Evolutionary conservation across 2,329 filamentous ascomycete species (phyloP), one percentile per base, ranked within the genome.

Genomic region (Colletotrichum viniferum): DNA sequence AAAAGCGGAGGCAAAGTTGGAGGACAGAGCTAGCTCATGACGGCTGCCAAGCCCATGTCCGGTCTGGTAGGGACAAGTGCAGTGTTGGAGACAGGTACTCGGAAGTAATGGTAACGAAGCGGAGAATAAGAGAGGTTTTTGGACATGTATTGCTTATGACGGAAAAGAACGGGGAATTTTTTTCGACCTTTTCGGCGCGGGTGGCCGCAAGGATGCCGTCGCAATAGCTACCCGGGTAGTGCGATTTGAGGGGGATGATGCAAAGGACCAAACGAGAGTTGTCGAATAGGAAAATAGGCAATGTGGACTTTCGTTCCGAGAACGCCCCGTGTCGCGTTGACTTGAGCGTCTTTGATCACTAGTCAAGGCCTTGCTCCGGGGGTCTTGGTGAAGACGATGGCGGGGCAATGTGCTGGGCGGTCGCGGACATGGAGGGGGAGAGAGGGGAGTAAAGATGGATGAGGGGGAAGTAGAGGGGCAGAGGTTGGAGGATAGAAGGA

Each of bases 1-100:
- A 75, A 73, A 72, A 75, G 73, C 69, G 73, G 56, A 75, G 70
- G 64, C 38, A 43, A 65, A 66, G 32, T 70, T 30, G 65, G 55
- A 56, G 60, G 38, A 28, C 24, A 61, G 32, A 76, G 48, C 60
- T 72, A 86, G 81, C 82, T 85, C 83, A 84, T 84, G 83, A 83
- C 81, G 81, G 81, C 80, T 81, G 83, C 82, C 83, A 83, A 85
- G 83, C 48, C 70, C 60, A 66, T 61, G n/a, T 16, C 64, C 56
- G 16, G 55, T 75, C 52, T 64, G 48, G 34, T 43, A 21, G 67
- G 73, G 63, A 70, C 28, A 52, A 65, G 24, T 8, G 58, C 26
- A 36, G 63, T 21, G 26, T 38, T 43, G 30, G 48, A 71, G 34
- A 30, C n/a, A 58, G 64, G 43, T 4, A 13, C 32, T 69, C 48